phyloP scores from a whole-genome alignment of 768 basidiomycete species.

The Mycena pura region DNA sequence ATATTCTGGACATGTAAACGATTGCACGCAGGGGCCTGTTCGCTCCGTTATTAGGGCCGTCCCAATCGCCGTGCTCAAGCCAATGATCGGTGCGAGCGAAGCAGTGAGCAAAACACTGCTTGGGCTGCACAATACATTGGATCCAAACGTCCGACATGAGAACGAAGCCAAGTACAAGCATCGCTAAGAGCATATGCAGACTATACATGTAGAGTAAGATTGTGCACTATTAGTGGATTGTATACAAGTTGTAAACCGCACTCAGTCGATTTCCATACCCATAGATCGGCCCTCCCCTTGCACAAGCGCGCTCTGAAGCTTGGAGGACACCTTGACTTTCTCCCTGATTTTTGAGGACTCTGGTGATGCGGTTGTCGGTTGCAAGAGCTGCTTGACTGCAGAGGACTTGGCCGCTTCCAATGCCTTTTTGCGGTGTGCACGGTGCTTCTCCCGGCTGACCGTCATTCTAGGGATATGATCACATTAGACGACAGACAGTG shows the following conservation, averaged over 20 bases:
- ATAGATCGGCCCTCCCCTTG: constrained; percentile 86
- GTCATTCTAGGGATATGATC: constrained; percentile 75
- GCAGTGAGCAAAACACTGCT: constrained; percentile 95
- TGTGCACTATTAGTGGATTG: constrained; percentile 27
- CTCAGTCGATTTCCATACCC: constrained; percentile 88
- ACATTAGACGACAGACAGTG: constrained; percentile 10
- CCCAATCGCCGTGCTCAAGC: constrained; percentile 95
- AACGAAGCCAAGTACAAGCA: constrained; percentile 96
- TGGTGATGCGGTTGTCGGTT: constrained; percentile 59
- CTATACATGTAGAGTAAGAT: constrained; percentile 19
- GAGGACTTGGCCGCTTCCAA: constrained; percentile 63
- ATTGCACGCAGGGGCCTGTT: constrained; percentile 74
- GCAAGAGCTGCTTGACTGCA: constrained; percentile 59
- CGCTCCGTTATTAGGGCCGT: constrained; percentile 96
- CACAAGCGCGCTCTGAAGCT: constrained; percentile 74
- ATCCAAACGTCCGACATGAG: constrained; percentile 82
- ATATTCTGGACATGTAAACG: constrained; percentile 8
- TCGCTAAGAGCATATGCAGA: constrained; percentile 45
- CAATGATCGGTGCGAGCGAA: constrained; percentile 98
- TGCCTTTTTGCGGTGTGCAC: constrained; percentile 72
- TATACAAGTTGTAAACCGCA: constrained; percentile 9
- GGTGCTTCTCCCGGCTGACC: constrained; percentile 78
- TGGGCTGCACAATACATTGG: constrained; percentile 91
- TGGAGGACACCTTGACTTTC: constrained; percentile 77
- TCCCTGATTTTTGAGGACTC: constrained; percentile 64